Conservation (phyloP, 352 stramenopile species). For the Globisporangium yorkense region DNA sequence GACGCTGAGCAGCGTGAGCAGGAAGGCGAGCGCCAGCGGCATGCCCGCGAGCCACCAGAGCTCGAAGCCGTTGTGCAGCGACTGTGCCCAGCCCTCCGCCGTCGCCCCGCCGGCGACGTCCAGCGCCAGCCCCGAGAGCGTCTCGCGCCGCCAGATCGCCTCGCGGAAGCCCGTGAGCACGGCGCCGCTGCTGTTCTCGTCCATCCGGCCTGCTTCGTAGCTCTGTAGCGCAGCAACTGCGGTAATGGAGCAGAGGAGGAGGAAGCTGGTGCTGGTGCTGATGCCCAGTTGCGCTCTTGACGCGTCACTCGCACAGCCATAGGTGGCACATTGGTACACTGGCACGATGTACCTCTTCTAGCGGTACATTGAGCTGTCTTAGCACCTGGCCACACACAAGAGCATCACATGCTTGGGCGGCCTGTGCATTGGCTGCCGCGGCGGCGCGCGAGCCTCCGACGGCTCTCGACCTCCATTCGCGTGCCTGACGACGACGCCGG, state of each 20-base stretch:
- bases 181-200: conserved; percentile 57
- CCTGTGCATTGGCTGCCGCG: neutral
- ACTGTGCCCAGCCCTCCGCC: conserved; percentile 28
- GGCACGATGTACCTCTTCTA: no score
- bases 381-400: no score
- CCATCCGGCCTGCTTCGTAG: conserved; percentile 20
- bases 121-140: conserved; percentile 39
- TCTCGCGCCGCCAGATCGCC: conserved; percentile 40
- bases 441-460: neutral
- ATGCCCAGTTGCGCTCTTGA: neutral
- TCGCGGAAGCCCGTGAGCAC: conserved; percentile 41
- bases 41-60: conserved; percentile 84
- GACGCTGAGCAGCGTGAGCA: conserved; percentile 70
- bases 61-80: conserved; percentile 80
- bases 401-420: neutral
- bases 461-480: neutral
- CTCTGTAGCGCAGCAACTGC: neutral
- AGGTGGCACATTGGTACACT: no score
- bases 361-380: no score
- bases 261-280: no score
- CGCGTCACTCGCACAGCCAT: conserved; percentile 1
- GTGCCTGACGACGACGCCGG: no score
- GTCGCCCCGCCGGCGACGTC: conserved; percentile 7
- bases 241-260: no score
- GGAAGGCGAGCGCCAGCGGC: conserved; percentile 62